These are phyloP conservation scores for Omphalotus guepiniiformis DNA, from an alignment of 768 basidiomycete species.

Conservation along the genomic window DNA sequence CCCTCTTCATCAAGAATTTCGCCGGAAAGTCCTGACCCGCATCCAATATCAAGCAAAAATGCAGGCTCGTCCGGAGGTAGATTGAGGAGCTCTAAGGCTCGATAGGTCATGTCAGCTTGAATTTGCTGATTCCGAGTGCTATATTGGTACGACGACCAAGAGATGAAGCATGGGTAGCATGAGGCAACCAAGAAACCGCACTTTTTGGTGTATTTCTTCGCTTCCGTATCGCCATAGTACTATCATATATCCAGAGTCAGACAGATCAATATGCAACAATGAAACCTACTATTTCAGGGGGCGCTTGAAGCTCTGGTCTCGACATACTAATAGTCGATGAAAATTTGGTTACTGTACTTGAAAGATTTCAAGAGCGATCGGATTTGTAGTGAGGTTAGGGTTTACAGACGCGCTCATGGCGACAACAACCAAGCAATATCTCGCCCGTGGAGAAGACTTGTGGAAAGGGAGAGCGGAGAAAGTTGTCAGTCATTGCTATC, in stretches of 20 bases:
- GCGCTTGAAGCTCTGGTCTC: slow-evolving; percentile 82
- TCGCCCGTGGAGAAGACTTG: slow-evolving; percentile 87
- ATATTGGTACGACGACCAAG: slow-evolving; percentile 8
- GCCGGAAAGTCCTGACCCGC: slow-evolving; percentile 94
- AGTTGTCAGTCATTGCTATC: slow-evolving; percentile 58
- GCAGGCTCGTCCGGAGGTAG: slow-evolving; percentile 77
- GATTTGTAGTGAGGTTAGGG: background rate
- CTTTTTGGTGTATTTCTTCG: slow-evolving; percentile 97
- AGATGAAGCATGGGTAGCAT: slow-evolving; percentile 15
- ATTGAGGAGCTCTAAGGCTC: slow-evolving; percentile 88
- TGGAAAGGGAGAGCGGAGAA: slow-evolving; percentile 96
- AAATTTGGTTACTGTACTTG: too few species aligned
- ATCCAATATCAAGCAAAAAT: slow-evolving; percentile 92
- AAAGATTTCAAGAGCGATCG: background rate
- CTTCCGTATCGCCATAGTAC: slow-evolving; percentile 97
- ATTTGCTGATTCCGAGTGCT: slow-evolving; percentile 96
- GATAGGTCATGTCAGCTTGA: slow-evolving; percentile 95
- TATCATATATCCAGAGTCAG: slow-evolving; percentile 28
- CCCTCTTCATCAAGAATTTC: slow-evolving; percentile 96
- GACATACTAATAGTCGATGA: slow-evolving; percentile 48
- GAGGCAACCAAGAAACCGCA: slow-evolving; percentile 28
- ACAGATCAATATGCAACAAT: background rate
- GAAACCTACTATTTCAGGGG: slow-evolving; percentile 80
- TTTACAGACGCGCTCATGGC: slow-evolving; percentile 41
- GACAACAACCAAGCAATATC: slow-evolving; percentile 78